Conservation (phyloP, 2,329 filamentous ascomycete species). For the Magnaporthales sp. region DNA sequence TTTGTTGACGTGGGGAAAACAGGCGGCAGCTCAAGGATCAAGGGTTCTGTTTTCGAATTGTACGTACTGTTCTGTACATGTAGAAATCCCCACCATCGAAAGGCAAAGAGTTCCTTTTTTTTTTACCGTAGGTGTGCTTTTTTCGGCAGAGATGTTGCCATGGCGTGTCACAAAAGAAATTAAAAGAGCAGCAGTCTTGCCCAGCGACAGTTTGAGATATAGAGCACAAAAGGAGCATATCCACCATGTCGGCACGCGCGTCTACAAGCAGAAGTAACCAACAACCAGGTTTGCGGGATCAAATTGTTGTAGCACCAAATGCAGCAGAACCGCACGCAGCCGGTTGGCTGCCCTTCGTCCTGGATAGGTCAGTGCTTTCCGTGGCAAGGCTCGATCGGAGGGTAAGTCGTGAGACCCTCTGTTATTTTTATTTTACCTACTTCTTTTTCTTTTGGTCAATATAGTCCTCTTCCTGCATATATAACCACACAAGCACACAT, state of each 20-base stretch:
- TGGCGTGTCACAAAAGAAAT: background rate
- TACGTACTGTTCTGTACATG: background rate
- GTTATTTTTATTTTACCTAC: background rate
- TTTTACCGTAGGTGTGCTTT: background rate
- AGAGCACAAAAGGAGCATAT: no score
- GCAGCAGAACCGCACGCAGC: background rate
- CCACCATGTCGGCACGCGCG: background rate
- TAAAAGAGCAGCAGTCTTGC: background rate
- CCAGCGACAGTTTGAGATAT: no score
- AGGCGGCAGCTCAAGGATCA: background rate
- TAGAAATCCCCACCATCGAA: no score
- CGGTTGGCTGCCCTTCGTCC: background rate
- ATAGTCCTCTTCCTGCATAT: no score
- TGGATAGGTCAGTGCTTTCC: background rate
- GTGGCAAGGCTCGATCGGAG: background rate
- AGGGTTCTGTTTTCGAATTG: background rate
- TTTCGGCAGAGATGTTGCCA: background rate
- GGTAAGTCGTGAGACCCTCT: background rate
- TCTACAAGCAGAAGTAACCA: background rate
- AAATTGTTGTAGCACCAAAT: background rate
- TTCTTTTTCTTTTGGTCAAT: background rate
- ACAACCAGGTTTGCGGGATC: background rate
- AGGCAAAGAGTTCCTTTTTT: background rate
- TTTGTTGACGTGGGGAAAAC: background rate
- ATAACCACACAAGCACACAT: no score